Evolutionary conservation across 495 filamentous ascomycete species (phyloP), one percentile per base, ranked within the genome.

Genomic region (Lineolata rhizophorae): DNA sequence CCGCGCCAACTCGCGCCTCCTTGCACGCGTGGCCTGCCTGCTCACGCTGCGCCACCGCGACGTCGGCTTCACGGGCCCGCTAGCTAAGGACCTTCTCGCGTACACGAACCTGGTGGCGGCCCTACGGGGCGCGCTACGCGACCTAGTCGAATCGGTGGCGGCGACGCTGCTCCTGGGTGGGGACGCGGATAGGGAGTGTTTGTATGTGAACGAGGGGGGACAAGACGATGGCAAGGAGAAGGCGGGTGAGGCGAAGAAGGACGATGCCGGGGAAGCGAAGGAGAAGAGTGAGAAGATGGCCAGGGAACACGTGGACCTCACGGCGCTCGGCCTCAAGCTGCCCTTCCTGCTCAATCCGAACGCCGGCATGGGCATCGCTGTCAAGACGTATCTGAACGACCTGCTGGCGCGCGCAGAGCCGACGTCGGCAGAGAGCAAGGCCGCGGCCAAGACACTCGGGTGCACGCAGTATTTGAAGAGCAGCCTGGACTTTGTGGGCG

Each of bases 381-480:
- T 87, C 16, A 83, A 90, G 51, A 83, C 78, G 4, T 85, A 90
- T 49, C 64, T 99, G 14, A 90, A 99, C 45, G 85, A 94, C 32
- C 56, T 78, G 18, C 57, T 55, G n/a, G 48, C 65, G 17, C 54
- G 69, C 27, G 11, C 34, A 4, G 47, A 53, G 24, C 60, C 66
- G 6, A 66, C 61, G 0, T 64, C 68, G 3, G 56, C 62, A 6
- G 70, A 74, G 17, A 64, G 65, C 3, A 57, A 66, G 8, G 61
- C 66, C 8, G 62, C 65, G 32, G 70, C 72, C 24, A 70, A 66
- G 35, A 46, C 50, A 5, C 71, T 72, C 48, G 68, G 79, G 40
- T 67, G 72, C 16, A 58, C 52, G 2, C 40, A 51, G 22, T 78
- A 65, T 53, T 85, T 94, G 43, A 76, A 76, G 11, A 72, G 78